These are phyloP conservation scores for Fonsecaea nubica DNA, from an alignment of 2,329 filamentous ascomycete species.

Conservation along the genomic window DNA sequence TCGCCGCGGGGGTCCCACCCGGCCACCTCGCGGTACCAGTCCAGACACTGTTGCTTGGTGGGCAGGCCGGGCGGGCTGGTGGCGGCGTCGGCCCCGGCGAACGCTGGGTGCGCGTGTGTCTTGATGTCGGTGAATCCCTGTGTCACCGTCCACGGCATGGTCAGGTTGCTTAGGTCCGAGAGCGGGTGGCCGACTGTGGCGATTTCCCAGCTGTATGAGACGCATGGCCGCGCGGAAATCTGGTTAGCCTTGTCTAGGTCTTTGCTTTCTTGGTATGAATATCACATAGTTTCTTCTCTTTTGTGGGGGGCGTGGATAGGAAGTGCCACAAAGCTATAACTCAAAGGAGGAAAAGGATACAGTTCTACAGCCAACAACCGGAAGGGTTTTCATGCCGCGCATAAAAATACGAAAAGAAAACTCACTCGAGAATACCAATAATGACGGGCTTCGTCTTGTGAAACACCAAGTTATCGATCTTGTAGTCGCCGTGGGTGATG, in stretches of 20 bases:
- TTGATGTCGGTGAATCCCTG: conserved; percentile 45
- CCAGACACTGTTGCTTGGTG: conserved; percentile 62
- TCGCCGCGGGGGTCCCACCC: conserved; percentile 72
- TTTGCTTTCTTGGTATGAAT: too few species aligned
- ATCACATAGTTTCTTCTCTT: too few species aligned
- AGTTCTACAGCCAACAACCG: too few species aligned
- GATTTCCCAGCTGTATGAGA: conserved; percentile 80
- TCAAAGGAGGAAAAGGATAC: too few species aligned
- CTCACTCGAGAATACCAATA: conserved; percentile 81
- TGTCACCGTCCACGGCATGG: conserved; percentile 45
- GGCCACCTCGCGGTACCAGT: conserved; percentile 71
- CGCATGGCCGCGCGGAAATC: too few species aligned
- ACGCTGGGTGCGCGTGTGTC: conserved; percentile 35
- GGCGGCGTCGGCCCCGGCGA: conserved; percentile 1
- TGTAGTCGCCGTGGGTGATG: conserved; percentile 94
- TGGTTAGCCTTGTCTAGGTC: too few species aligned
- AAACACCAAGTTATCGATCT: conserved; percentile 90
- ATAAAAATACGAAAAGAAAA: not conserved
- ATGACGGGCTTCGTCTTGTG: conserved; percentile 86
- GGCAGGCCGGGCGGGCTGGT: conserved; percentile 72
- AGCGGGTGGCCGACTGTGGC: conserved; percentile 93
- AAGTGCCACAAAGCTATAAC: too few species aligned
- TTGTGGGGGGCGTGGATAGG: too few species aligned
- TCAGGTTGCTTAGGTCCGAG: conserved; percentile 85
- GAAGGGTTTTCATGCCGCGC: too few species aligned